These are phyloP conservation scores for Teratosphaeria viscida DNA, from an alignment of 2,329 filamentous ascomycete species.

Conservation along the genomic window DNA sequence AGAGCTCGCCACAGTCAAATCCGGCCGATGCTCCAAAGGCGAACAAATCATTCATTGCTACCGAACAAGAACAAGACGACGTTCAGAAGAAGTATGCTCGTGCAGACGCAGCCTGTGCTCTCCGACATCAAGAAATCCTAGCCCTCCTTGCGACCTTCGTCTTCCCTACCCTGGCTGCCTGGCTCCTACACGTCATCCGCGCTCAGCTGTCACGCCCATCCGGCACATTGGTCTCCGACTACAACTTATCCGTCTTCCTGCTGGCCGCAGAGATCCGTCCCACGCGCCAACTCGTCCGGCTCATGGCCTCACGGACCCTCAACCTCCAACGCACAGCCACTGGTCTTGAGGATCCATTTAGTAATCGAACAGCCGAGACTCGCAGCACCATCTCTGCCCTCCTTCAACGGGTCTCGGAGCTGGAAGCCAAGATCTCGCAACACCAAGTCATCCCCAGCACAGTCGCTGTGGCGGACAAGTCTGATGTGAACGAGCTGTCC, in stretches of 20 bases:
- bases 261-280: constrained; percentile 79
- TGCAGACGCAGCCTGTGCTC: constrained; percentile 44
- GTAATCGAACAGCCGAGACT: constrained; percentile 15
- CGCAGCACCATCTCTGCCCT: constrained; percentile 23
- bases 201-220: constrained; percentile 71
- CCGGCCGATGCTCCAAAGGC: constrained; percentile 1
- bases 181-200: constrained; percentile 71
- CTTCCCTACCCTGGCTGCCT: constrained; percentile 69
- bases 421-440: constrained; percentile 22
- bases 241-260: constrained; percentile 84
- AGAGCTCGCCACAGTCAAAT: constrained; percentile 2
- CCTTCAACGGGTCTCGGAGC: constrained; percentile 17
- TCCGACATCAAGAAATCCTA: constrained; percentile 63
- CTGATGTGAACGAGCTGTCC: constrained; percentile 22
- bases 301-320: constrained; percentile 68
- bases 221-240: constrained; percentile 80
- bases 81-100: constrained; percentile 6
- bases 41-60: constrained; percentile 3
- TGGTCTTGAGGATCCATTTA: constrained; percentile 15
- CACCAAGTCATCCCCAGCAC: constrained; percentile 16
- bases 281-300: constrained; percentile 66
- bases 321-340: constrained; percentile 66
- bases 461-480: constrained; percentile 19
- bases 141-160: constrained; percentile 71
- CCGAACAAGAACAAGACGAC: constrained; percentile 4